Evolutionary conservation across 768 basidiomycete species (phyloP).

Genomic region (Panaeolus cyanescens): DNA sequence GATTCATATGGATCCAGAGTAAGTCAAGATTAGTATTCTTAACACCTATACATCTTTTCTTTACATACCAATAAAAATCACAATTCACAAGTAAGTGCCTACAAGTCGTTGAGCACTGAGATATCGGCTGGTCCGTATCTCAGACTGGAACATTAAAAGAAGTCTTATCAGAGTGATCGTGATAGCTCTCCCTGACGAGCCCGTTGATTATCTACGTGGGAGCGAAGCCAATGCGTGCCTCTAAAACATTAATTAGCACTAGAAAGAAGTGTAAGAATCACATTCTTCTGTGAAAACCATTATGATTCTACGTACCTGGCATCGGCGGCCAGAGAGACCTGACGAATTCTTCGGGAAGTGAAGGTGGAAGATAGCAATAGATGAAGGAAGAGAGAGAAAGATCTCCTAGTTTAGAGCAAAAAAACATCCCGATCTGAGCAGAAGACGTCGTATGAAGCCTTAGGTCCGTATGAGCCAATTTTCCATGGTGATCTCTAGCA

Average conservation of each 20-base stretch:
- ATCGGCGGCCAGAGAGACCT: background rate
- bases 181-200: no score
- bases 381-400: background rate
- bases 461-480: background rate
- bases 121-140: no score
- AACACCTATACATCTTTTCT: no score
- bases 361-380: background rate
- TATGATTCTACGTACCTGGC: background rate
- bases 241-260: background rate
- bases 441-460: background rate
- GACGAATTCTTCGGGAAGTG: background rate
- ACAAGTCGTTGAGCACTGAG: no score
- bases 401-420: background rate
- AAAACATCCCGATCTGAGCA: background rate
- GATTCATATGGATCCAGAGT: no score
- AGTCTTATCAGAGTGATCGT: no score
- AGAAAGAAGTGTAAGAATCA: background rate
- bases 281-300: background rate
- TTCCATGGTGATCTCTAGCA: no score
- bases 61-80: no score
- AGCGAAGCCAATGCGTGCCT: background rate
- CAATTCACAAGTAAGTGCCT: no score
- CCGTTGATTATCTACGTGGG: background rate
- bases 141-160: no score
- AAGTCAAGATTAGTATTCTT: no score